Evolutionary conservation across 1,284 basidiomycete species (phyloP).

Genomic region (Polyporus tsugae): DNA sequence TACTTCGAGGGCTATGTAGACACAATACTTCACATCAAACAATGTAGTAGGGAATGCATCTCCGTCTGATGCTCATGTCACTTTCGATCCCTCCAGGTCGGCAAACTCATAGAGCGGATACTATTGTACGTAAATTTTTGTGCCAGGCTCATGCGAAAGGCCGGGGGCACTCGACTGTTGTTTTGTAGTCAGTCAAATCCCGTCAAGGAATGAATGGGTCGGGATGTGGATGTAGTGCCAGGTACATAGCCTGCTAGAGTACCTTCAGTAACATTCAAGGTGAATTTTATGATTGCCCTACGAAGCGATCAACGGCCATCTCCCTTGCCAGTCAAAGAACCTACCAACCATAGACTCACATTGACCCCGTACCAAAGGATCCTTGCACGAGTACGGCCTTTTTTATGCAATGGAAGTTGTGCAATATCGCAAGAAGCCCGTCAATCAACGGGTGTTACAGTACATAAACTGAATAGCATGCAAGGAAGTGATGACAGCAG

Average conservation of each 20-base stretch:
- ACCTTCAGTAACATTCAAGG: no score
- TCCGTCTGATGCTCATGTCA: no score
- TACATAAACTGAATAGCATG: neutral
- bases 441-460: neutral
- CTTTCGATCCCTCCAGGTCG: neutral
- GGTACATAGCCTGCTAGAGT: no score
- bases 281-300: no score
- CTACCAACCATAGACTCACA: no score
- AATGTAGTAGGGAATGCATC: neutral
- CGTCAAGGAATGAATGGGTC: no score
- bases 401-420: neutral
- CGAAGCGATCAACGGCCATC: no score
- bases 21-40: neutral
- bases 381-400: no score
- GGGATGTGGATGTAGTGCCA: no score
- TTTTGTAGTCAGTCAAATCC: neutral
- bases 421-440: neutral
- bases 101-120: neutral
- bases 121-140: neutral
- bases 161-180: neutral
- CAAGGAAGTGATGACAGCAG: neutral
- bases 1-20: neutral
- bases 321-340: no score
- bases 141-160: neutral
- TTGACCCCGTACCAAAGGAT: neutral